Percentiles rank a stretch among this genome's conserved stretches.
phyloP scores from a whole-genome alignment of 345 rosid species.

The Lepidium didymum region DNA sequence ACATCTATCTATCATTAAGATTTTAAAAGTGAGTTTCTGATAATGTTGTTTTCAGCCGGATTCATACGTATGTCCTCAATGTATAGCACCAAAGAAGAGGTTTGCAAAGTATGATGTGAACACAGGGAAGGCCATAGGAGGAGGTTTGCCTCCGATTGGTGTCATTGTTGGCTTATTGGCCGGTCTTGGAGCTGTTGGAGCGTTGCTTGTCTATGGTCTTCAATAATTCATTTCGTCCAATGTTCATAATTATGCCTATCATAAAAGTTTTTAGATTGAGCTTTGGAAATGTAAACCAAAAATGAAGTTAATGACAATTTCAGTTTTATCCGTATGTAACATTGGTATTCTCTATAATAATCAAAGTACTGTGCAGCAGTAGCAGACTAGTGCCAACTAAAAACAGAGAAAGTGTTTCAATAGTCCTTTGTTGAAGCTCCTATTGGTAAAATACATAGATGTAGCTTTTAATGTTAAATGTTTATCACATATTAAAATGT shows the following conservation, averaged over 20 bases:
- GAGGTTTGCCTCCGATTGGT: slow-evolving; percentile 89
- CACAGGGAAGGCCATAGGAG: slow-evolving; percentile 83
- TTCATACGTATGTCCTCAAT: slow-evolving; percentile 79
- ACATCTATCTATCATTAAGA: not conserved
- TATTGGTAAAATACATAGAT: too few relatives aligned
- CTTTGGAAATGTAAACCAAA: slow-evolving; percentile 10
- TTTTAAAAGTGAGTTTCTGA: not conserved
- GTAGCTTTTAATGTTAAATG: too few relatives aligned
- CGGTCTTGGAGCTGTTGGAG: slow-evolving; percentile 83
- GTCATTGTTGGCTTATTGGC: slow-evolving; percentile 73
- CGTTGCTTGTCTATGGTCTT: slow-evolving; percentile 87
- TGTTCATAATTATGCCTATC: not conserved
- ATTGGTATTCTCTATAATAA: not conserved
- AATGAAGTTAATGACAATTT: not conserved
- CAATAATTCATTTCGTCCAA: slow-evolving; percentile 34
- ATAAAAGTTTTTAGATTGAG: not conserved
- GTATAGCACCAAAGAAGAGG: slow-evolving; percentile 88
- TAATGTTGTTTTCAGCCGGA: slow-evolving; percentile 59
- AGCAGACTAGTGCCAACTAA: not conserved
- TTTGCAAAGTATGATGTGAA: slow-evolving; percentile 74
- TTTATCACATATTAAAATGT: too few relatives aligned
- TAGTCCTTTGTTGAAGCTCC: not conserved
- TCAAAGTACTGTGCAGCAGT: not conserved
- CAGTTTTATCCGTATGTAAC: not conserved
- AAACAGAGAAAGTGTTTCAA: not conserved